phyloP scores from a whole-genome alignment of 78 protist species.

The Diacronema lutheri region DNA sequence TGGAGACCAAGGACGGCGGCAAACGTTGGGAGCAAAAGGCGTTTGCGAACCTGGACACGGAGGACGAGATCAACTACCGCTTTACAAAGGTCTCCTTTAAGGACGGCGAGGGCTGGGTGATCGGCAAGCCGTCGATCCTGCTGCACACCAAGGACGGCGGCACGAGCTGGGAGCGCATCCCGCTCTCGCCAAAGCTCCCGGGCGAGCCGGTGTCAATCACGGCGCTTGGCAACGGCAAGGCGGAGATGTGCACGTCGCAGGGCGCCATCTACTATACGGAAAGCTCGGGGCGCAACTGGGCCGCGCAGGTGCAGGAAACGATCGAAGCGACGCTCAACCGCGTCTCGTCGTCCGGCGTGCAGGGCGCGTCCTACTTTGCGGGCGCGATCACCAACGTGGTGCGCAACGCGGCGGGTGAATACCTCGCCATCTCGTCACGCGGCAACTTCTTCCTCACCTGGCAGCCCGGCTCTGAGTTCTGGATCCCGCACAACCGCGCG shows the following conservation, averaged over 20 bases:
- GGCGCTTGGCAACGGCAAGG: slow-evolving; percentile 19
- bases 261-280: slow-evolving; percentile 20
- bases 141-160: slow-evolving; percentile 15
- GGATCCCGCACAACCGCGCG: slow-evolving; percentile 23
- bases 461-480: background rate
- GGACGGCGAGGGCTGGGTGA: slow-evolving; percentile 22
- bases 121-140: slow-evolving; percentile 28
- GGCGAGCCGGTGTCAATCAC: background rate
- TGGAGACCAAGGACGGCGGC: slow-evolving; percentile 15
- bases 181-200: slow-evolving; percentile 29
- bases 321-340: slow-evolving; percentile 32
- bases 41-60: slow-evolving; percentile 14
- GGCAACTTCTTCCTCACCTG: slow-evolving; percentile 26
- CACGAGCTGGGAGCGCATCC: slow-evolving; percentile 18
- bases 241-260: background rate
- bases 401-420: background rate
- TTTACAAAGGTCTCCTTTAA: background rate
- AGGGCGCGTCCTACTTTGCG: slow-evolving; percentile 29
- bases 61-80: slow-evolving; percentile 24
- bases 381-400: background rate
- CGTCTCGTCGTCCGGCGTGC: slow-evolving; percentile 20
- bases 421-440: slow-evolving; percentile 8
- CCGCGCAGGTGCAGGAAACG: slow-evolving; percentile 20
- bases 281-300: slow-evolving; percentile 16
- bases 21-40: background rate